A percentile compares a stretch with the other conserved stretches of the same genome.
phyloP scores from a whole-genome alignment of 805 yeast genomes.

The Metschnikowia sp. region DNA sequence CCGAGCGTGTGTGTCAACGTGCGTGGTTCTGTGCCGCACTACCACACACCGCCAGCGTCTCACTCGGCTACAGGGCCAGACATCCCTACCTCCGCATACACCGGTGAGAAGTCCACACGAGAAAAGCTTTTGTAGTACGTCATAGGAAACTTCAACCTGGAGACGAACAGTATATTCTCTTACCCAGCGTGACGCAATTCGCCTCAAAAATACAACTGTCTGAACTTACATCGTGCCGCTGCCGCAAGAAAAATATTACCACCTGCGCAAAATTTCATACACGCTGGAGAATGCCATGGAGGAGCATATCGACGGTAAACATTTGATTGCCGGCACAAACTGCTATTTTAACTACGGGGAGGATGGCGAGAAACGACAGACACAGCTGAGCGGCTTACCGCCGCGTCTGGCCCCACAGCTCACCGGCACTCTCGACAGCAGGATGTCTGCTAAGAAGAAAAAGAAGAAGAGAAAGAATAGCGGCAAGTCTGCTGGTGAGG shows the following conservation, averaged over 20 bases:
- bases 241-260: not conserved
- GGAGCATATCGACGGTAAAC: conserved; percentile 3
- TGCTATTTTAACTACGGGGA: conserved; percentile 10
- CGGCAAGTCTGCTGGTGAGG: conserved; percentile 8
- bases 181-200: not conserved
- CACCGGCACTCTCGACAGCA: not conserved
- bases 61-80: not conserved
- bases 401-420: not conserved
- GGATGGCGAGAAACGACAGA: not conserved
- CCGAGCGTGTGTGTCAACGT: too few relatives aligned
- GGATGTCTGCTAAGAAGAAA: conserved; percentile 22
- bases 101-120: conserved; percentile 9
- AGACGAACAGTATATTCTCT: not conserved
- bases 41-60: not conserved
- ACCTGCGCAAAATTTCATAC: not conserved
- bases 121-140: conserved; percentile 10
- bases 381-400: not conserved
- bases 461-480: conserved; percentile 28
- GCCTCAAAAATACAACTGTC: not conserved
- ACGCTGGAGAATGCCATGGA: conserved; percentile 8
- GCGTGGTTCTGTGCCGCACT: not conserved
- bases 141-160: conserved; percentile 4
- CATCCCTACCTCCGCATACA: conserved; percentile 12
- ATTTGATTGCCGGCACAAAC: conserved; percentile 7
- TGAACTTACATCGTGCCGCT: not conserved